A percentile compares a stretch with the other conserved stretches of the same genome.
Evolutionary conservation across 495 filamentous ascomycete genomes (phyloP).

Genomic region (Podospora conica): DNA sequence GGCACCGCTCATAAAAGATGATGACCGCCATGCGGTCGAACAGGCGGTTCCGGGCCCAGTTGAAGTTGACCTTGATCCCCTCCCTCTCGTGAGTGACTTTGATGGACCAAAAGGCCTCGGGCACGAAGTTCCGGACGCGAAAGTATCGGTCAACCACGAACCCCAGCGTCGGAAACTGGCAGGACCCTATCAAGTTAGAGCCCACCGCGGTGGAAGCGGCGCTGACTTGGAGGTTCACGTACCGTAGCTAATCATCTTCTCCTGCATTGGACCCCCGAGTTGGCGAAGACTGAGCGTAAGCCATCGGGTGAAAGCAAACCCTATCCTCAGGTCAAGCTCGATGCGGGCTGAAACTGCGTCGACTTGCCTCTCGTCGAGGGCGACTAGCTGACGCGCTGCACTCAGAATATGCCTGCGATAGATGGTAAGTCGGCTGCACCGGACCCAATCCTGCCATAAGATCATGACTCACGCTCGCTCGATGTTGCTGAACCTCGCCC

Average conservation of each 20-base stretch:
- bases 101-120: slow-evolving; percentile 89
- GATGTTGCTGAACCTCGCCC: slow-evolving; percentile 92
- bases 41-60: slow-evolving; percentile 73
- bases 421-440: slow-evolving; percentile 11
- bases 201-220: background rate
- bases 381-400: slow-evolving; percentile 68
- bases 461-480: slow-evolving; percentile 64
- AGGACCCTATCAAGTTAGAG: slow-evolving; percentile 58
- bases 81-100: slow-evolving; percentile 75
- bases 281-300: slow-evolving; percentile 66
- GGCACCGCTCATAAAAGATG: slow-evolving; percentile 78
- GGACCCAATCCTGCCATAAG: background rate
- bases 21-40: slow-evolving; percentile 82
- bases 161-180: slow-evolving; percentile 93
- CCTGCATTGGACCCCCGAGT: slow-evolving; percentile 55
- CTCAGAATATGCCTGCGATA: slow-evolving; percentile 65
- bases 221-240: slow-evolving; percentile 10
- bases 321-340: slow-evolving; percentile 87
- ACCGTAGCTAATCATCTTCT: slow-evolving; percentile 82
- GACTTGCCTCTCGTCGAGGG: slow-evolving; percentile 79
- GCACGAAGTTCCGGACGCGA: slow-evolving; percentile 84
- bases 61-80: slow-evolving; percentile 73
- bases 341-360: slow-evolving; percentile 85
- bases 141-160: slow-evolving; percentile 97
- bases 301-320: slow-evolving; percentile 87